These are phyloP conservation scores for Ceratobasidium sp. DNA, from an alignment of 1,284 basidiomycete genomes.

Conservation along the genomic window DNA sequence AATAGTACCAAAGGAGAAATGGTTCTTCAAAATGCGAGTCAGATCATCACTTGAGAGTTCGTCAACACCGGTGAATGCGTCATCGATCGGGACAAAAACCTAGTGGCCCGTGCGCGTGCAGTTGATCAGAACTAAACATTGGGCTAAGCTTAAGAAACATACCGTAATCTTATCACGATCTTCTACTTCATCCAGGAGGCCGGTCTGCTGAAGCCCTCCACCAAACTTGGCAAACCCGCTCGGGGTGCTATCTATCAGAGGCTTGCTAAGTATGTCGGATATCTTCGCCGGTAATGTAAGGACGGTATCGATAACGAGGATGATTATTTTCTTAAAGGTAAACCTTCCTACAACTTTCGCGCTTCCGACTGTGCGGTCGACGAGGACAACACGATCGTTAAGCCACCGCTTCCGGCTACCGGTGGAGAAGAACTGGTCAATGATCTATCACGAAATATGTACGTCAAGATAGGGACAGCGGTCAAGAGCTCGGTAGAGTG, in stretches of 20 bases:
- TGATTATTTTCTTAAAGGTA: conserved; percentile 1
- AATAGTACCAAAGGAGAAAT: background rate
- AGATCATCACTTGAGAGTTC: conserved; percentile 14
- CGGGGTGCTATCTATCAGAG: background rate
- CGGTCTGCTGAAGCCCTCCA: conserved; percentile 1
- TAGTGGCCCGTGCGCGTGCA: background rate
- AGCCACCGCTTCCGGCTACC: conserved; percentile 7
- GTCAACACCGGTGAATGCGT: background rate
- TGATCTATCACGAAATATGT: background rate
- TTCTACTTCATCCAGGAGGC: background rate
- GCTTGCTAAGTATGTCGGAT: conserved; percentile 22
- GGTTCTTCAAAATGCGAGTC: background rate
- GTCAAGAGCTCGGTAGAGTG: background rate
- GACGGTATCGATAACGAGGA: conserved; percentile 18
- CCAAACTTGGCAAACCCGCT: conserved; percentile 15
- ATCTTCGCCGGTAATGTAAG: conserved; percentile 1
- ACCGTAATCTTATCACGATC: background rate
- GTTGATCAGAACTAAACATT: background rate
- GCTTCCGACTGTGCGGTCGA: conserved; percentile 6
- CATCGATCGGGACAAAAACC: conserved; percentile 28
- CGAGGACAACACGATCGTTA: background rate
- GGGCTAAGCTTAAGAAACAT: background rate
- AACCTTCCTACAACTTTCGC: background rate
- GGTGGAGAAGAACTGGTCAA: background rate
- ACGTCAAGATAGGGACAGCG: background rate